Base-by-base conservation (phyloP, 2,329 filamentous ascomycete genomes). In the Nemania abortiva region DNA sequence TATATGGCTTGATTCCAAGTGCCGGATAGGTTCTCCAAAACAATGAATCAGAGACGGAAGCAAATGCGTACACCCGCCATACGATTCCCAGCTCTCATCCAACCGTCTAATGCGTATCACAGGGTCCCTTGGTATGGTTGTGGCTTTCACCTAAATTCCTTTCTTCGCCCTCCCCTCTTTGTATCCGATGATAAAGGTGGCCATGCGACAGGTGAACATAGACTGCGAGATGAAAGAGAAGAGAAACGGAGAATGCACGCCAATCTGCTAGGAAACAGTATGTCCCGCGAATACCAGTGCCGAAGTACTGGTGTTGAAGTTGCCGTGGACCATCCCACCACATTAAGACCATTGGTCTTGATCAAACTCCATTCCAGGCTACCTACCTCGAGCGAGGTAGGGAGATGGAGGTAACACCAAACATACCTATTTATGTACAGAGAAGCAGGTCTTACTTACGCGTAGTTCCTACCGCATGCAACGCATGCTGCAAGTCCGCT, bases 61-160 rank as follows among this genome's bases (percentile, higher is more conserved):
- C 66, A 66, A 34, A 66, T 69, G 69, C 66, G 63, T 52, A 29
- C 60, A 66, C 63, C 69, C 69, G 69, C 66, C 37, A 56, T 42
- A 60, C 22, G 39, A 65, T 62, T 56, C 53, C 50, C 65, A 59
- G 22, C 24, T 52, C 56, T 49, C 50, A 54, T 69, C 61, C 62
- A 63, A 54, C 60, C 47, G 29, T 39, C 53, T 45, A 42, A 20
- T 5, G 20, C 13, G 27, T 66, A 52, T 45, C 55, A 62, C 61
- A 39, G 45, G 39, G 52, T 65, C 47, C 42, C 60, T 64, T 31
- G 58, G 47, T 65, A 60, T 11, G 34, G 22, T 37, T 58, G 65
- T 65, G 61, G 65, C 57, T 70, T 70, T 53, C 45, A 42, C 34
- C 10, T 42, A 34, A 55, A 37, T 45, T 42, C 37, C 55, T 61